phyloP scores from a whole-genome alignment of 352 stramenopile genomes.

The Globisporangium radiosum region DNA sequence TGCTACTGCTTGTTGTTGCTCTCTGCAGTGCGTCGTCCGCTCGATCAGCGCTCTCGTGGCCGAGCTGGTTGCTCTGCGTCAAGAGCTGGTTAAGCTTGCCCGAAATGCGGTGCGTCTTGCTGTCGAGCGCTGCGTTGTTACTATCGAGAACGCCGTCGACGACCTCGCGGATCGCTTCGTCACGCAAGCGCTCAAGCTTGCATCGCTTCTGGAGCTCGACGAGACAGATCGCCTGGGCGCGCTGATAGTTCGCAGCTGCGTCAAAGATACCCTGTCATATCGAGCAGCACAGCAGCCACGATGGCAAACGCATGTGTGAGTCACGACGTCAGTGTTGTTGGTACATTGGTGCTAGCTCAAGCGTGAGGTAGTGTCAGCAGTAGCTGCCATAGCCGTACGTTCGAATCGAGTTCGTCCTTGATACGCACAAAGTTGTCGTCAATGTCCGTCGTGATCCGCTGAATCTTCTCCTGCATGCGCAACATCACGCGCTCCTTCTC shows the following conservation, averaged over 20 bases:
- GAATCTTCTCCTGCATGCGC: conserved; percentile 65
- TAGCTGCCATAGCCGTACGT: conserved; percentile 12
- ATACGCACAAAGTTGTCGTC: conserved; percentile 19
- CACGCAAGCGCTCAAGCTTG: no score
- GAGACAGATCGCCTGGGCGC: no score
- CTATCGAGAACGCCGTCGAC: no score
- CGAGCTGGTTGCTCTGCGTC: conserved; percentile 11
- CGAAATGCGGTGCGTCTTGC: no score
- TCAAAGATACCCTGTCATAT: conserved; percentile 49
- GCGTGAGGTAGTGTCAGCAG: neutral
- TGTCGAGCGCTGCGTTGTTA: no score
- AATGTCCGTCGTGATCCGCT: conserved; percentile 43
- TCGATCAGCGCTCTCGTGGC: neutral
- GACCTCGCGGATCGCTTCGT: no score
- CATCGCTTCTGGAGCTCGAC: no score
- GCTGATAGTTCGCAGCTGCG: conserved; percentile 13
- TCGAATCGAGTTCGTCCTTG: conserved; percentile 35
- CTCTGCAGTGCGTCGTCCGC: neutral
- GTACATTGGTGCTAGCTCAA: no score
- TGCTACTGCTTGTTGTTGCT: neutral
- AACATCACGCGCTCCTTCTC: no score
- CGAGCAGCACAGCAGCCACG: neutral
- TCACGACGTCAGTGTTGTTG: neutral
- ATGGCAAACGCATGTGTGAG: neutral
- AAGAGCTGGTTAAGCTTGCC: conserved; percentile 13